Evolutionary conservation across 2,329 filamentous ascomycete genomes (phyloP).

Genomic region (Fusarium sp.): DNA sequence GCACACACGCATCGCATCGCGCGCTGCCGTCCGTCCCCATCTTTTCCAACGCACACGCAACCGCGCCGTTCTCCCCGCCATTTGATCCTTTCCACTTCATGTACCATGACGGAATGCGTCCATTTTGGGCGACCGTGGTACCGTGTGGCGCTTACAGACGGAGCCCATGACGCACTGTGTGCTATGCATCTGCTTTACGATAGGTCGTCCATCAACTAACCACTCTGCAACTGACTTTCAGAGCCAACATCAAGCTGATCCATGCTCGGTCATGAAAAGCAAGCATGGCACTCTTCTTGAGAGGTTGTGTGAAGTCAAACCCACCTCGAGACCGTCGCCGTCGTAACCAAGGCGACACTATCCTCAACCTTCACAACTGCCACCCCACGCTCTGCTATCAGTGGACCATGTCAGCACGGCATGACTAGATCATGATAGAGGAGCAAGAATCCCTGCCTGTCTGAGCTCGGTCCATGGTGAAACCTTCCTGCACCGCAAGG

Average conservation of each 20-base stretch:
- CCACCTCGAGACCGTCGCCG: neutral
- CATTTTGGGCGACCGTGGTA: slow-evolving; percentile 25
- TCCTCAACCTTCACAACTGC: neutral
- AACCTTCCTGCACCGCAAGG: neutral
- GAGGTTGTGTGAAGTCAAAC: neutral
- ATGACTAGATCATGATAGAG: neutral
- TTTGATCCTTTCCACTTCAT: slow-evolving; percentile 14
- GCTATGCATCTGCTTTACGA: neutral
- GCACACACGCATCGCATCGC: slow-evolving; percentile 20
- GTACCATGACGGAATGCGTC: slow-evolving; percentile 38
- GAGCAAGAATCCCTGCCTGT: neutral
- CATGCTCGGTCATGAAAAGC: neutral
- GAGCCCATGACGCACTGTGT: neutral
- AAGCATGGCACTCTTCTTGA: neutral
- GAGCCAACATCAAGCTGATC: neutral
- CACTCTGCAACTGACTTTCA: neutral
- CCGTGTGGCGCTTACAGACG: neutral
- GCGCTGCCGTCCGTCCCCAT: slow-evolving; percentile 3
- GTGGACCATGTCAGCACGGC: slow-evolving; percentile 6
- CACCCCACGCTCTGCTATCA: neutral
- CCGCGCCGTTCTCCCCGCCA: slow-evolving; percentile 35
- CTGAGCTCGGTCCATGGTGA: neutral
- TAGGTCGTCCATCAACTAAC: neutral
- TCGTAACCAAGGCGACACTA: neutral
- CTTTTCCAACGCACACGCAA: slow-evolving; percentile 22